A percentile compares a stretch with the other conserved stretches of the same genome.
phyloP scores from a whole-genome alignment of 202 grass and related monocot species.

The Setaria italica region DNA sequence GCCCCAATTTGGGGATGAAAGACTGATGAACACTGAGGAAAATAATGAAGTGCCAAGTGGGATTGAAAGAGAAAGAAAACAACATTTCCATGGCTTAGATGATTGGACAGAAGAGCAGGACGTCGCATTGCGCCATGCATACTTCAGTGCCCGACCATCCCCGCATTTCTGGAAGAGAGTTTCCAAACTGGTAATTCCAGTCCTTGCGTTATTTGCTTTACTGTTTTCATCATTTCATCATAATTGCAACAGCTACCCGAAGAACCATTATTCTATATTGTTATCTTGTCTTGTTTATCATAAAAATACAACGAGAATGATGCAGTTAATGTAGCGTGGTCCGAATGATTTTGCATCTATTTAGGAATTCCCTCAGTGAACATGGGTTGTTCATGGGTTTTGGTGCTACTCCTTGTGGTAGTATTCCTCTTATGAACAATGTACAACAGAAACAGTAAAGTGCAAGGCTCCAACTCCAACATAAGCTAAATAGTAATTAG shows the following conservation, averaged over 20 bases:
- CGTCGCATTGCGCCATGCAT: constrained; percentile 63
- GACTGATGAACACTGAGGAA: constrained; percentile 36
- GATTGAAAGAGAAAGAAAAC: constrained; percentile 28
- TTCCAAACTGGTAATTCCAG: constrained; percentile 81
- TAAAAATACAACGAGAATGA: constrained; percentile 8
- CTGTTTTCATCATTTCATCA: constrained; percentile 7
- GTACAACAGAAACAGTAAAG: no score
- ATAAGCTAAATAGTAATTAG: no score
- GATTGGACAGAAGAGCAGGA: constrained; percentile 85
- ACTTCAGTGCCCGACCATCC: constrained; percentile 74
- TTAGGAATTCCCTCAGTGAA: background rate
- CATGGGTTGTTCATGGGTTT: background rate
- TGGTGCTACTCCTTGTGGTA: no score
- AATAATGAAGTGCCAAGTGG: constrained; percentile 41
- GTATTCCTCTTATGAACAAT: no score
- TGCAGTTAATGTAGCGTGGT: background rate
- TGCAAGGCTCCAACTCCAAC: no score
- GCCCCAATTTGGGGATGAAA: constrained; percentile 25
- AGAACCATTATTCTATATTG: constrained; percentile 20
- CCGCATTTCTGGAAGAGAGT: constrained; percentile 98
- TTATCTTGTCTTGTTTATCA: constrained; percentile 13
- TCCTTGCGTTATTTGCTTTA: constrained; percentile 21
- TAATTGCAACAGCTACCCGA: constrained; percentile 10
- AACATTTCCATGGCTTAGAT: constrained; percentile 38
- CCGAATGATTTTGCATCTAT: background rate